Evolutionary conservation across 2,329 filamentous ascomycete species (phyloP).

Genomic region (Sporothrix luriei): DNA sequence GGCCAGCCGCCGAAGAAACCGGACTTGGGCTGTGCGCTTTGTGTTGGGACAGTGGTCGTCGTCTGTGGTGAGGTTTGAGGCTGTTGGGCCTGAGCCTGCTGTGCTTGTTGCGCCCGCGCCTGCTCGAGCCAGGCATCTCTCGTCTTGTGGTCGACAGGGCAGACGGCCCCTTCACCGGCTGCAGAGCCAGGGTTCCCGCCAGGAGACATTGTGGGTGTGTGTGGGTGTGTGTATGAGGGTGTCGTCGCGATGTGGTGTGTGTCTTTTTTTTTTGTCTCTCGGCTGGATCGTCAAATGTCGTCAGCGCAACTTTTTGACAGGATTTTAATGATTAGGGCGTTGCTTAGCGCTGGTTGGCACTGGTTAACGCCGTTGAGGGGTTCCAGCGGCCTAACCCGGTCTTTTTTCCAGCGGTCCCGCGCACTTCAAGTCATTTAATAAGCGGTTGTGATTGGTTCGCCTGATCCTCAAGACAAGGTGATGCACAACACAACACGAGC

Average conservation of each 20-base stretch:
- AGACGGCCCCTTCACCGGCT: slow-evolving; percentile 45
- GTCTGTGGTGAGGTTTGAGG: not conserved
- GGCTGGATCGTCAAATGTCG: not conserved
- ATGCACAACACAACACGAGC: too few relatives aligned
- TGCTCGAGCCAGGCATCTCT: slow-evolving; percentile 84
- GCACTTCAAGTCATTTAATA: not conserved
- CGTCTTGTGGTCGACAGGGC: slow-evolving; percentile 88
- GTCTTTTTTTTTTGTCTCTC: not conserved
- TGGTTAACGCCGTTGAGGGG: slow-evolving; percentile 1
- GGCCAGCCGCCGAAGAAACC: slow-evolving; percentile 30
- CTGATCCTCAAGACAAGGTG: not conserved
- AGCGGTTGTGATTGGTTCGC: slow-evolving; percentile 15
- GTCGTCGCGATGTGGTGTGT: not conserved
- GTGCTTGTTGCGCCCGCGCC: slow-evolving; percentile 54
- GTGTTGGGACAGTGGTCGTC: not conserved
- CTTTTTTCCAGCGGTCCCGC: not conserved
- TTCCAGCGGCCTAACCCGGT: not conserved
- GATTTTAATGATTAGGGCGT: slow-evolving; percentile 9
- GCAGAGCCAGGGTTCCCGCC: slow-evolving; percentile 11
- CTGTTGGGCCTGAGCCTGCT: slow-evolving; percentile 31
- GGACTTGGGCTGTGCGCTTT: not conserved
- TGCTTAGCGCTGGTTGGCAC: not conserved
- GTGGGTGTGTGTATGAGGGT: not conserved
- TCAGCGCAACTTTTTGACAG: not conserved
- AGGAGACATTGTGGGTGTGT: slow-evolving; percentile 10